These are phyloP conservation scores for Cercis canadensis DNA, from an alignment of 306 rosid species.

Conservation along the genomic window DNA sequence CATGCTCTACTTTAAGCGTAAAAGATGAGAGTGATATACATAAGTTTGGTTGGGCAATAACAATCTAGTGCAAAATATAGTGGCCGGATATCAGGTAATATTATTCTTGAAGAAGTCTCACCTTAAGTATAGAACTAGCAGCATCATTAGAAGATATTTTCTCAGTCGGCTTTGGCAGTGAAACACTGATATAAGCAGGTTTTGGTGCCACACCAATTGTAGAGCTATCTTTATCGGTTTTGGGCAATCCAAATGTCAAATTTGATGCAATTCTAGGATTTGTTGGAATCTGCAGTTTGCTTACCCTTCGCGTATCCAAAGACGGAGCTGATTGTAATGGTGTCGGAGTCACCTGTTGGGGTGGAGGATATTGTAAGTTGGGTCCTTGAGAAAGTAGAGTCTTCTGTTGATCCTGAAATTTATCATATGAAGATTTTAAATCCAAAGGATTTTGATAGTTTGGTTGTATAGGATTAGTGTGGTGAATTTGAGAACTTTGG, in stretches of 20 bases:
- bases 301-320: constrained; percentile 66
- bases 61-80: not conserved
- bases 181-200: constrained; percentile 92
- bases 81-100: constrained; percentile 20
- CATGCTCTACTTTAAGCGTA: constrained; percentile 1
- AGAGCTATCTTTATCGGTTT: constrained; percentile 72
- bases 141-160: constrained; percentile 63
- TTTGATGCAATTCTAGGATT: constrained; percentile 94
- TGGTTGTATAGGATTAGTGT: constrained; percentile 70
- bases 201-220: constrained; percentile 50
- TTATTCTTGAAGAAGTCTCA: constrained; percentile 39
- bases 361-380: constrained; percentile 62
- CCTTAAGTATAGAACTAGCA: constrained; percentile 84
- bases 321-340: constrained; percentile 65
- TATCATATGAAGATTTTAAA: constrained; percentile 83
- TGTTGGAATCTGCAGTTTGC: constrained; percentile 92
- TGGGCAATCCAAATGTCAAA: constrained; percentile 64
- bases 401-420: constrained; percentile 90
- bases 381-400: constrained; percentile 60
- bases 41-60: constrained; percentile 13
- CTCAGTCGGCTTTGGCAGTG: constrained; percentile 66
- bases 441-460: constrained; percentile 84
- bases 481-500: constrained; percentile 76
- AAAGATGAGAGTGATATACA: constrained; percentile 5
- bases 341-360: constrained; percentile 58